These are phyloP conservation scores for Myxozyma sirexii DNA, from an alignment of 805 yeast genomes.

Conservation along the genomic window DNA sequence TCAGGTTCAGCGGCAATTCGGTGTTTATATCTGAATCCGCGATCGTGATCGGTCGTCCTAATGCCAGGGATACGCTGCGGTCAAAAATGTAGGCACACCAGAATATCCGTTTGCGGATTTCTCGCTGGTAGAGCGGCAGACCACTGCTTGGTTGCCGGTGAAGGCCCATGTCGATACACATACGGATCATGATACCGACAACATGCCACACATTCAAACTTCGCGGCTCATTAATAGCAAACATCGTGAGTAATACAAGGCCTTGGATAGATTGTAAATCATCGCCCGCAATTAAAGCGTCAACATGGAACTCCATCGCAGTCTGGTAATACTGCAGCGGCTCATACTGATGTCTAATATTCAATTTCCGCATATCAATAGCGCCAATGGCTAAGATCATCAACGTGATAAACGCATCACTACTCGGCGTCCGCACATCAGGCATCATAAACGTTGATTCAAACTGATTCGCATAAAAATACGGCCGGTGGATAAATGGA, in stretches of 20 bases:
- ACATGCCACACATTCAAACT: conserved; percentile 25
- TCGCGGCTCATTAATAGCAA: conserved; percentile 19
- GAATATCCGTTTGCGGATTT: conserved; percentile 76
- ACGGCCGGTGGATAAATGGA: conserved; percentile 21
- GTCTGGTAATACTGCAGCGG: conserved; percentile 21
- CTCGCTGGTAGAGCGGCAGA: conserved; percentile 69
- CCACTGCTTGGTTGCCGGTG: conserved; percentile 15
- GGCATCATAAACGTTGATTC: conserved; percentile 1
- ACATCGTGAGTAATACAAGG: conserved; percentile 15
- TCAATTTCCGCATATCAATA: conserved; percentile 14
- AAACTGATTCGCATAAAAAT: conserved; percentile 16
- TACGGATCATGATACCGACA: conserved; percentile 20
- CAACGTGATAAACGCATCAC: conserved; percentile 21
- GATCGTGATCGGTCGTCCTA: conserved; percentile 83
- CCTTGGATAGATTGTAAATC: conserved; percentile 22
- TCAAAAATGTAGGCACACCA: conserved; percentile 84
- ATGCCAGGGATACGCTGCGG: conserved; percentile 75
- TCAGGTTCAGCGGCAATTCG: conserved; percentile 69
- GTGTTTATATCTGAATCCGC: conserved; percentile 76
- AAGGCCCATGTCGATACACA: conserved; percentile 24
- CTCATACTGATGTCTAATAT: not conserved
- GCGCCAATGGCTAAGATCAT: conserved; percentile 28
- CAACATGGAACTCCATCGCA: conserved; percentile 18
- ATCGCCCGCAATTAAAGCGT: conserved; percentile 16
- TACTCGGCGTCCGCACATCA: conserved; percentile 12